Evolutionary conservation across 2,329 filamentous ascomycete genomes (phyloP).

Genomic region (Triangularia verruculosa): DNA sequence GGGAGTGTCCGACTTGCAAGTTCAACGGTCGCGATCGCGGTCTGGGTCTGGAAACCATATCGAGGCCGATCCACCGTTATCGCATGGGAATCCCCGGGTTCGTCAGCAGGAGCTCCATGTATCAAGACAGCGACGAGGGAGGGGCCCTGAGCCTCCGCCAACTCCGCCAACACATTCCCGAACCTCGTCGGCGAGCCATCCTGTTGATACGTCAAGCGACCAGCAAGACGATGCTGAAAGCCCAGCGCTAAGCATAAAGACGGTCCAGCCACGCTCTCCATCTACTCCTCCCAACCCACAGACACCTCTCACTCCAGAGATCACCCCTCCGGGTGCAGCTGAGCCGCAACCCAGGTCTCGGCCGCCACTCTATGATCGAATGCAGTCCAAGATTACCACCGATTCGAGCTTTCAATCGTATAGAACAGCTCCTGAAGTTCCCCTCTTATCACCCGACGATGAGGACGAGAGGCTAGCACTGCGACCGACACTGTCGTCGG

Average conservation of each 20-base stretch:
- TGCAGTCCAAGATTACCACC: constrained; percentile 50
- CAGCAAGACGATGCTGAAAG: constrained; percentile 35
- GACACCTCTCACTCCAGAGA: constrained; percentile 61
- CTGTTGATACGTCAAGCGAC: constrained; percentile 43
- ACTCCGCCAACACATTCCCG: constrained; percentile 61
- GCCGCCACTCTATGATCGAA: constrained; percentile 47
- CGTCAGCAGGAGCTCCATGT: constrained; percentile 7
- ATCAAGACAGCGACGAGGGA: constrained; percentile 16
- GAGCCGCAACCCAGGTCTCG: constrained; percentile 41
- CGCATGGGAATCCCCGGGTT: not conserved
- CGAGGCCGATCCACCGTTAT: constrained; percentile 20
- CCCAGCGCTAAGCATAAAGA: constrained; percentile 39
- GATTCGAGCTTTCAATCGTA: constrained; percentile 69
- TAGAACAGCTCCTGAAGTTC: constrained; percentile 65
- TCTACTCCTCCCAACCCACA: constrained; percentile 62
- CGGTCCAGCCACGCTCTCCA: constrained; percentile 41
- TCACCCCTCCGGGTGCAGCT: constrained; percentile 49
- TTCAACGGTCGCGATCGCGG: constrained; percentile 6
- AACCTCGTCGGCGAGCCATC: constrained; percentile 52
- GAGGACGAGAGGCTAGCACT: constrained; percentile 48
- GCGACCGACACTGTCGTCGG: constrained; percentile 39
- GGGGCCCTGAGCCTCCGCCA: constrained; percentile 47
- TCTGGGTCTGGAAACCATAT: constrained; percentile 22
- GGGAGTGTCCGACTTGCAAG: constrained; percentile 14
- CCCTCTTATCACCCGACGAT: constrained; percentile 58